Evolutionary conservation across 208 protist genomes (phyloP).

Genomic region (Leishmania arabica): DNA sequence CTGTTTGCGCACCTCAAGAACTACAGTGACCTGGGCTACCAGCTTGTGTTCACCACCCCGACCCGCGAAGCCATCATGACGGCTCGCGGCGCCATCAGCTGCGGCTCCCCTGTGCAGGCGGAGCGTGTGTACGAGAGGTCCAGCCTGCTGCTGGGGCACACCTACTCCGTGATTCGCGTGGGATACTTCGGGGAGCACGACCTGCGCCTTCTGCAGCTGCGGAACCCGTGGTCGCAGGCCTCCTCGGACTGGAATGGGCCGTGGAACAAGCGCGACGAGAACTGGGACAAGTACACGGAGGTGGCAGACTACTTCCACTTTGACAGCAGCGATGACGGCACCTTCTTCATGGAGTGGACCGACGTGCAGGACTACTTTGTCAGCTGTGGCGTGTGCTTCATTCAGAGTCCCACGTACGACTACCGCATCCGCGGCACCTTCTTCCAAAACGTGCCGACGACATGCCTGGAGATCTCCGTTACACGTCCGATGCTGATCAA

Average conservation of each 20-base stretch:
- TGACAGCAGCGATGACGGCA: slow-evolving; percentile 45
- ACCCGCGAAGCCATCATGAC: slow-evolving; percentile 59
- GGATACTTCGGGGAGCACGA: slow-evolving; percentile 52
- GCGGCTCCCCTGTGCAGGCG: slow-evolving; percentile 27
- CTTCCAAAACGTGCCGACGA: slow-evolving; percentile 64
- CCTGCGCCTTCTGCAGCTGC: slow-evolving; percentile 63
- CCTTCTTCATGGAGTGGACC: slow-evolving; percentile 81
- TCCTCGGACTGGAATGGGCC: slow-evolving; percentile 45
- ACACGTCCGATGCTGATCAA: slow-evolving; percentile 43
- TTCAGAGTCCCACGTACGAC: slow-evolving; percentile 69
- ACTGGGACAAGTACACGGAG: slow-evolving; percentile 66
- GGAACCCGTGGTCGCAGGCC: slow-evolving; percentile 64
- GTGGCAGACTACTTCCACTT: slow-evolving; percentile 53
- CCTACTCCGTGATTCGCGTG: slow-evolving; percentile 69
- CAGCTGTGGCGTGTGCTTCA: slow-evolving; percentile 79
- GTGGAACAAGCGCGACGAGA: slow-evolving; percentile 63
- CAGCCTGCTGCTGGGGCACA: slow-evolving; percentile 58
- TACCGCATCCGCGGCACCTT: slow-evolving; percentile 83
- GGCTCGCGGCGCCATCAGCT: slow-evolving; percentile 32
- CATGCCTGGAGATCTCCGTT: slow-evolving; percentile 71
- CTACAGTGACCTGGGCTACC: slow-evolving; percentile 56
- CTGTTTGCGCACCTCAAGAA: slow-evolving; percentile 51
- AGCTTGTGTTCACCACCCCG: slow-evolving; percentile 63
- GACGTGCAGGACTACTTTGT: slow-evolving; percentile 77
- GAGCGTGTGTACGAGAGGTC: slow-evolving; percentile 58